Conservation (phyloP, 257 asterid species). For the Capsicum chinense region DNA sequence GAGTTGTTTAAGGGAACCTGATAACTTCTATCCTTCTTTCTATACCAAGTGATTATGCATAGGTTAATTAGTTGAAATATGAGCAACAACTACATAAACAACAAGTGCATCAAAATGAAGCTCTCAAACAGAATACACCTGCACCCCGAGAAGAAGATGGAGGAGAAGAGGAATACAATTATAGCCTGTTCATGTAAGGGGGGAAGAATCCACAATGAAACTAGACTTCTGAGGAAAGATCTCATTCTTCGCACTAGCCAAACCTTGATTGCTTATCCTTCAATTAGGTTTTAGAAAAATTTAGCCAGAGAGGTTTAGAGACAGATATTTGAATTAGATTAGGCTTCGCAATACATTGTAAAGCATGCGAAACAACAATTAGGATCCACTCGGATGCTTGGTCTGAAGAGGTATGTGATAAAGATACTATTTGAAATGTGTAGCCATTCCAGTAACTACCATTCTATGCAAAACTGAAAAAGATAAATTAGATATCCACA, state of each 20-base stretch:
- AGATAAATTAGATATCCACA: not conserved
- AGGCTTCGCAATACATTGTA: not conserved
- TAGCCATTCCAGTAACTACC: slow-evolving; percentile 2
- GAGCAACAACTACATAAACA: slow-evolving; percentile 18
- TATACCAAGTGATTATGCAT: slow-evolving; percentile 6
- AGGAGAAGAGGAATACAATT: not conserved
- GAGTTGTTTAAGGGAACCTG: not conserved
- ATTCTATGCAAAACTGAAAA: not conserved
- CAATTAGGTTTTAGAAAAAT: not conserved
- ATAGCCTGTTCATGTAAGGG: not conserved
- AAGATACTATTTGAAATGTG: slow-evolving; percentile 14
- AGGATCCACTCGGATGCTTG: not conserved
- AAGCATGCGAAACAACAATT: not conserved
- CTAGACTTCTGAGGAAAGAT: not conserved
- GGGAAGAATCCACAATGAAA: not conserved
- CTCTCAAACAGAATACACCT: slow-evolving; percentile 10
- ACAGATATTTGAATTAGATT: not conserved
- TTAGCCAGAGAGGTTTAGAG: not conserved
- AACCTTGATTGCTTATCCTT: slow-evolving; percentile 8
- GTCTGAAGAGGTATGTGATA: not conserved
- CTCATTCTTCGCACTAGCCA: slow-evolving; percentile 4
- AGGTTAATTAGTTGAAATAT: not conserved
- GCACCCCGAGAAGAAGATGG: not conserved
- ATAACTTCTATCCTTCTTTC: not conserved
- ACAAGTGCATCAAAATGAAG: not conserved